phyloP scores from a whole-genome alignment of 257 asterid species.

The Ballota nigra region DNA sequence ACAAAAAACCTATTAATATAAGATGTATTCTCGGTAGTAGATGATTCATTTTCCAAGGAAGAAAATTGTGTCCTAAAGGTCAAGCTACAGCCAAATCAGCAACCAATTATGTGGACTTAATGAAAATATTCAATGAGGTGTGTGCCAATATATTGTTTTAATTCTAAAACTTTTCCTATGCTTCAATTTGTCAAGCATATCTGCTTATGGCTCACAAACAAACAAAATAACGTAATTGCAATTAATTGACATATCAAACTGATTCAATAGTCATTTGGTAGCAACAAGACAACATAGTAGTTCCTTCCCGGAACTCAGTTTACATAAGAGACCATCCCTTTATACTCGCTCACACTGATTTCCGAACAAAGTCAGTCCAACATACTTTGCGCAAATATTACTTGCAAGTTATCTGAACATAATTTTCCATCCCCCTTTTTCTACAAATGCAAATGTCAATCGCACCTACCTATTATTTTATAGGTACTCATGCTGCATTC shows the following conservation, averaged over 20 bases:
- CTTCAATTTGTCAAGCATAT: slow-evolving; percentile 3
- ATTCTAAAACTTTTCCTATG: background rate
- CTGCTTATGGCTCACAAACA: background rate
- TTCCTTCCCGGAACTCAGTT: background rate
- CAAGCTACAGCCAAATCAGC: slow-evolving; percentile 14
- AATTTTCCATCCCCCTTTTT: background rate
- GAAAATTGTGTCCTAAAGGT: background rate
- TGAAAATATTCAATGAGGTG: background rate
- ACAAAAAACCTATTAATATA: background rate
- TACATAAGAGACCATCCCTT: background rate
- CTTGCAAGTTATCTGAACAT: background rate
- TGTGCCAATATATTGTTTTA: background rate
- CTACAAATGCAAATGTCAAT: background rate
- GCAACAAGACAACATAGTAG: slow-evolving; percentile 5
- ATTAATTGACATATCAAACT: background rate
- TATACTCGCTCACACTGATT: background rate
- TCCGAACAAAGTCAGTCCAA: background rate
- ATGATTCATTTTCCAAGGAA: background rate
- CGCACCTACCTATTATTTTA: background rate
- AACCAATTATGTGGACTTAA: slow-evolving; percentile 6
- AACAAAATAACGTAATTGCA: background rate
- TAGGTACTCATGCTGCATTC: background rate
- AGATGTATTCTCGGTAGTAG: background rate
- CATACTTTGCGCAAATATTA: background rate
- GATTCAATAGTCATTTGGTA: background rate